Conservation (phyloP, 345 rosid genomes). For the Hibiscus tridactylites region DNA sequence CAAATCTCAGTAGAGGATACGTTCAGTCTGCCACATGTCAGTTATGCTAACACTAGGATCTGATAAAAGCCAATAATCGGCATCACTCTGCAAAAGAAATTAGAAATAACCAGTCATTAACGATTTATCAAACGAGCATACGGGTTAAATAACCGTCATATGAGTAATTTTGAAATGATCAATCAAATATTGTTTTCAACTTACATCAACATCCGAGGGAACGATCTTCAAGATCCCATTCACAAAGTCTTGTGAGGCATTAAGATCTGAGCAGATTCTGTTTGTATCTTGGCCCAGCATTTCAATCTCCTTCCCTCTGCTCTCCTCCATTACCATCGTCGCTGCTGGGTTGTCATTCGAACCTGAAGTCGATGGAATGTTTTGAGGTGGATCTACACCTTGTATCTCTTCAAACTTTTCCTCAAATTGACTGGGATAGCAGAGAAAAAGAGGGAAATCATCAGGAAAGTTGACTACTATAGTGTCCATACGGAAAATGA, state of each 20-base stretch:
- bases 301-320: conserved; percentile 44
- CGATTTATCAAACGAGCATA: too few relatives aligned
- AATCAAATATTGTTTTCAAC: conserved; percentile 11
- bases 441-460: background rate
- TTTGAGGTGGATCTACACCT: conserved; percentile 46
- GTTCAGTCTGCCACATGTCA: conserved; percentile 71
- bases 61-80: conserved; percentile 93
- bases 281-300: conserved; percentile 42
- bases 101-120: too few relatives aligned
- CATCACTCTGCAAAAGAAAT: conserved; percentile 46
- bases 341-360: conserved; percentile 36
- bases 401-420: conserved; percentile 82
- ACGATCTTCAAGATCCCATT: conserved; percentile 93
- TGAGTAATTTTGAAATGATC: too few relatives aligned
- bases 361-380: conserved; percentile 43
- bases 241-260: conserved; percentile 59
- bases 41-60: conserved; percentile 85
- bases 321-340: conserved; percentile 28
- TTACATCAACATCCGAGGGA: conserved; percentile 82
- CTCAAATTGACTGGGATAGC: conserved; percentile 62
- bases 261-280: conserved; percentile 43
- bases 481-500: background rate
- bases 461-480: background rate
- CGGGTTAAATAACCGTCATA: too few relatives aligned
- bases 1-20: conserved; percentile 48